A percentile compares a stretch with the other conserved stretches of the same genome.
phyloP scores from a whole-genome alignment of 371 early-diverging fungal species.

The Globomyces sp. region DNA sequence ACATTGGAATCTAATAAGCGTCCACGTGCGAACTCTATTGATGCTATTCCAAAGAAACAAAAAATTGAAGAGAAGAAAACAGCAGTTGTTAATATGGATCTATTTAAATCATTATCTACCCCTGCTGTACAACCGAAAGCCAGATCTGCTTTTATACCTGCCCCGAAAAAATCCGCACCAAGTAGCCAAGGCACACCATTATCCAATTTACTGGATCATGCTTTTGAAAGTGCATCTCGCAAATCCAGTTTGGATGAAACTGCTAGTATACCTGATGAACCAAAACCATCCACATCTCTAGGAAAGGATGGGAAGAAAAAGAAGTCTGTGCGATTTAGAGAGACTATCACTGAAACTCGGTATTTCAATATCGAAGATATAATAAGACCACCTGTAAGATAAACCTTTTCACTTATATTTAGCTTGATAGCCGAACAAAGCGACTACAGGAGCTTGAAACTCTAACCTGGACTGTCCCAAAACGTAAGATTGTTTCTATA shows the following conservation, averaged over 20 bases:
- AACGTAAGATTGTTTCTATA: no score
- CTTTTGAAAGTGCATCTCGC: neutral
- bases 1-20: neutral
- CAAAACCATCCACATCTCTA: neutral
- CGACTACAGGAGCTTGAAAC: no score
- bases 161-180: neutral
- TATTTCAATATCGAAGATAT: slow-evolving; percentile 6
- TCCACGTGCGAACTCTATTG: neutral
- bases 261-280: neutral
- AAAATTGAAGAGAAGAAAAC: neutral
- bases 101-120: no score
- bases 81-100: no score
- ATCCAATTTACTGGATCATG: slow-evolving; percentile 1
- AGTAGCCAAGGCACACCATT: neutral
- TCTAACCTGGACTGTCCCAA: no score
- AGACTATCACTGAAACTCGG: neutral
- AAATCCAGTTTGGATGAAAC: neutral
- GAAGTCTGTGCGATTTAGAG: slow-evolving; percentile 1
- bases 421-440: neutral
- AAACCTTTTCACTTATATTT: neutral
- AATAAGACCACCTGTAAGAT: neutral
- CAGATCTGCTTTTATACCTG: neutral
- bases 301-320: slow-evolving; percentile 9
- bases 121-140: no score
- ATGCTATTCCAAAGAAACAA: slow-evolving; percentile 1